These are phyloP conservation scores for Rosa hybrid DNA, from an alignment of 331 rosid species.

Conservation along the genomic window DNA sequence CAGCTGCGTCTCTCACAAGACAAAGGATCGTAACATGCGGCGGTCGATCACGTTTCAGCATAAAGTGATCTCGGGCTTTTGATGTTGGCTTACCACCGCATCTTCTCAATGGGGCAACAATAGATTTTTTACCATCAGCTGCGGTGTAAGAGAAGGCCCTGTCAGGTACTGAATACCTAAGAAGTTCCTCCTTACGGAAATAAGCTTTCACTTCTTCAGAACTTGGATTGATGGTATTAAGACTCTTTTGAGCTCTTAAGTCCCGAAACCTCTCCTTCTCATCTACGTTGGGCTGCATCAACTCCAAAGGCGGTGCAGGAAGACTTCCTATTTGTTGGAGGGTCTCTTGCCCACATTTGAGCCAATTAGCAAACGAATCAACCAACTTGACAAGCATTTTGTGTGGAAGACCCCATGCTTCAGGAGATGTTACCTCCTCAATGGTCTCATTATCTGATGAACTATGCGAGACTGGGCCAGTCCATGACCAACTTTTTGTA, in stretches of 20 bases:
- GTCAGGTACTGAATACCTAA: conserved; percentile 96
- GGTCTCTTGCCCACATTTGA: conserved; percentile 98
- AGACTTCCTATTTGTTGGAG: conserved; percentile 97
- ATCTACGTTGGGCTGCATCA: conserved; percentile 90
- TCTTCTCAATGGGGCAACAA: conserved; percentile 97
- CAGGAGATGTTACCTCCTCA: conserved; percentile 86
- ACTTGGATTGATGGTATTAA: conserved; percentile 83
- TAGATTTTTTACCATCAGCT: conserved; percentile 96
- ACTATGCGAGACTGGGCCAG: conserved; percentile 67
- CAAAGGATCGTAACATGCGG: conserved; percentile 99
- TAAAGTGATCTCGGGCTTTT: conserved; percentile 97
- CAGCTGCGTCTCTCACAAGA: conserved; percentile 98
- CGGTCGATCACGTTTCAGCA: conserved; percentile 97
- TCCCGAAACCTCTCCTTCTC: conserved; percentile 99
- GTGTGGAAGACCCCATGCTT: conserved; percentile 92
- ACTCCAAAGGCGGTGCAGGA: conserved; percentile 88
- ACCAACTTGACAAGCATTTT: conserved; percentile 97
- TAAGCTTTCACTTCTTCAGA: conserved; percentile 88
- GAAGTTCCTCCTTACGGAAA: conserved; percentile 93
- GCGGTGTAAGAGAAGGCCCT: conserved; percentile 96
- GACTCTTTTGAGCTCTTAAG: conserved; percentile 98
- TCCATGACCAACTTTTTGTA: conserved; percentile 90
- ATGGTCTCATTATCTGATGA: conserved; percentile 55
- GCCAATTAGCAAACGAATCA: conserved; percentile 97
- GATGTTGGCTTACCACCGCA: conserved; percentile 99